These are phyloP conservation scores for Xylariaceae sp. DNA, from an alignment of 2,329 filamentous ascomycete genomes.

Conservation along the genomic window DNA sequence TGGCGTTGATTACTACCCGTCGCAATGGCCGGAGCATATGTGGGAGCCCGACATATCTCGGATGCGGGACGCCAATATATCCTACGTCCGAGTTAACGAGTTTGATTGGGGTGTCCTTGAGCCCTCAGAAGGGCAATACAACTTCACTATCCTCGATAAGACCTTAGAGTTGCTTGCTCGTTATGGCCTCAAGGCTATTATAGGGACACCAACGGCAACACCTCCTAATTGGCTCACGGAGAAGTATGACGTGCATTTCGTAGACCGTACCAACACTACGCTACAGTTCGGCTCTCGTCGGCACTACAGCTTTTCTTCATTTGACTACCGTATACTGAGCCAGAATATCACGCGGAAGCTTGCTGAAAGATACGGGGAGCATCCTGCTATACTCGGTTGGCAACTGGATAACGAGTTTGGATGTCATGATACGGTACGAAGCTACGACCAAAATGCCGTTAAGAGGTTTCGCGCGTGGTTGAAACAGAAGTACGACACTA, in stretches of 20 bases:
- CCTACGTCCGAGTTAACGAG: slow-evolving; percentile 28
- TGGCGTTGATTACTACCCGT: slow-evolving; percentile 28
- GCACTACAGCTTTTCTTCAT: slow-evolving; percentile 30
- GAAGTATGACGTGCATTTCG: slow-evolving; percentile 26
- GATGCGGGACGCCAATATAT: slow-evolving; percentile 26
- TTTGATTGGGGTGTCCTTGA: slow-evolving; percentile 30
- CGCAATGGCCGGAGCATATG: slow-evolving; percentile 28
- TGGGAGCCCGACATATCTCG: slow-evolving; percentile 27
- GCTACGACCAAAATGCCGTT: slow-evolving; percentile 26
- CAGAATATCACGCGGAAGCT: slow-evolving; percentile 27
- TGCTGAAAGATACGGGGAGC: slow-evolving; percentile 25
- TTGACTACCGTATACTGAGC: slow-evolving; percentile 27
- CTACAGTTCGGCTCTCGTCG: slow-evolving; percentile 27
- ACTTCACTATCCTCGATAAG: slow-evolving; percentile 27
- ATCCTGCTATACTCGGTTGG: slow-evolving; percentile 23
- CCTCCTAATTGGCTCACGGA: slow-evolving; percentile 26
- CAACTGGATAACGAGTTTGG: slow-evolving; percentile 33
- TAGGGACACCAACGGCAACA: slow-evolving; percentile 28
- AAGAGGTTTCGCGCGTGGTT: slow-evolving; percentile 27
- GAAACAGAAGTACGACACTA: slow-evolving; percentile 25
- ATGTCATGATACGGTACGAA: slow-evolving; percentile 25
- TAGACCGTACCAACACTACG: slow-evolving; percentile 28
- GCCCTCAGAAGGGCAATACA: slow-evolving; percentile 23
- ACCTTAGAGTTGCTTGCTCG: slow-evolving; percentile 20
- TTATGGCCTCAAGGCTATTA: slow-evolving; percentile 27